Percentiles rank a stretch among this genome's conserved stretches.
Evolutionary conservation across 345 rosid genomes (phyloP).

Genomic region (Dipteronia dyeriana): DNA sequence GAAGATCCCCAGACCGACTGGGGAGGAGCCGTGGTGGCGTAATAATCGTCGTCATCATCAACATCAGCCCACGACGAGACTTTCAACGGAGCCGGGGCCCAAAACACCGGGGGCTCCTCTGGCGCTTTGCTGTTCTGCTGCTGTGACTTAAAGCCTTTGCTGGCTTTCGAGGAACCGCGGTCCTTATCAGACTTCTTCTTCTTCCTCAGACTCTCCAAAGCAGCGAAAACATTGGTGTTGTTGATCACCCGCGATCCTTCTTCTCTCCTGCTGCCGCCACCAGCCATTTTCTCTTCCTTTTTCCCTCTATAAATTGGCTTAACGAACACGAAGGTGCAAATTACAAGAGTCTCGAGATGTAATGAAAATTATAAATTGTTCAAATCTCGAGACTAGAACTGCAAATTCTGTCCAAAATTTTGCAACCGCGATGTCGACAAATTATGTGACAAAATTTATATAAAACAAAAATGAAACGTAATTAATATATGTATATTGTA

Average conservation of each 20-base stretch:
- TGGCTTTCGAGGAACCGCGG: constrained; percentile 28
- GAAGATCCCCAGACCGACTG: constrained; percentile 42
- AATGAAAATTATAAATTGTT: background rate
- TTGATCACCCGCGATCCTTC: constrained; percentile 54
- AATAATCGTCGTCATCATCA: constrained; percentile 55
- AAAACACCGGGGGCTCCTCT: constrained; percentile 50
- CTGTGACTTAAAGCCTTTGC: constrained; percentile 33
- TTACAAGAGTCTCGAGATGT: background rate
- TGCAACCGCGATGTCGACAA: constrained; percentile 8
- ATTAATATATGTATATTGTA: background rate
- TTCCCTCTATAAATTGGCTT: background rate
- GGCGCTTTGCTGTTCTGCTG: constrained; percentile 38
- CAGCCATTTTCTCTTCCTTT: constrained; percentile 36
- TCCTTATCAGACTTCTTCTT: constrained; percentile 56
- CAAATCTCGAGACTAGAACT: background rate
- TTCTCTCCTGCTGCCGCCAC: constrained; percentile 52
- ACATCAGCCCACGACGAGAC: constrained; percentile 63
- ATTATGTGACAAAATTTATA: background rate
- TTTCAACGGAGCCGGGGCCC: constrained; percentile 53
- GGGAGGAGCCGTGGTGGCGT: constrained; percentile 53
- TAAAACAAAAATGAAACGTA: background rate
- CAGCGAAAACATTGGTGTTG: constrained; percentile 62
- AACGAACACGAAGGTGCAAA: background rate
- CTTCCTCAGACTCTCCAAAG: constrained; percentile 56
- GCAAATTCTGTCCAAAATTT: background rate